phyloP scores from a whole-genome alignment of 345 rosid species.

The Microthlaspi erraticum region DNA sequence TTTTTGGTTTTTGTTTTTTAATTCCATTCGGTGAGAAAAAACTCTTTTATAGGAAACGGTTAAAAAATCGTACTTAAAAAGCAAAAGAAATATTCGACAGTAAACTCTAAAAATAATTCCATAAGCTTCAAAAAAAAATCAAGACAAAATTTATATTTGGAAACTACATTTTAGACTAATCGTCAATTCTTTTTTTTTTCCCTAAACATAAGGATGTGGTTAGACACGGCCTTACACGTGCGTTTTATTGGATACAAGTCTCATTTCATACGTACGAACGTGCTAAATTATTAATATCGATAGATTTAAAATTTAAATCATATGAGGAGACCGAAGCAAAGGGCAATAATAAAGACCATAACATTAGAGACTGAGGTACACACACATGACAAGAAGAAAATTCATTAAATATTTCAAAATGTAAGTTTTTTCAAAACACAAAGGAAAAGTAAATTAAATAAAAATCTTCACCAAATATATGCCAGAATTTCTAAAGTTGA shows the following conservation, averaged over 20 bases:
- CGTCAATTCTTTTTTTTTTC: background rate
- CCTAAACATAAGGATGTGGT: background rate
- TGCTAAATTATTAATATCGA: slow-evolving; percentile 4
- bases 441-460: slow-evolving; percentile 17
- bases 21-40: background rate
- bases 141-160: background rate
- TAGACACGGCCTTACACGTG: slow-evolving; percentile 21
- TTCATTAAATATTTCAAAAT: slow-evolving; percentile 4
- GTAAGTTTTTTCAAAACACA: background rate
- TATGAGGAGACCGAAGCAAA: slow-evolving; percentile 20
- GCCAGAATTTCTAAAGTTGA: slow-evolving; percentile 33
- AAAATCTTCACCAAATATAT: slow-evolving; percentile 38
- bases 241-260: slow-evolving; percentile 6
- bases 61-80: background rate
- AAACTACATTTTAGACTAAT: background rate
- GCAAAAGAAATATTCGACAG: background rate
- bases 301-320: background rate
- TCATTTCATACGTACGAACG: slow-evolving; percentile 24
- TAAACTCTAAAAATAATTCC: background rate
- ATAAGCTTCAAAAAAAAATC: background rate
- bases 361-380: slow-evolving; percentile 18
- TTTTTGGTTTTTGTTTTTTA: background rate
- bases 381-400: slow-evolving; percentile 9
- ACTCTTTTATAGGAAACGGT: background rate
- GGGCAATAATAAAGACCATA: slow-evolving; percentile 38